Evolutionary conservation across 176 grass and related monocot species (phyloP), one percentile per base, ranked within the genome.

Genomic region (Aegilops speltoides): DNA sequence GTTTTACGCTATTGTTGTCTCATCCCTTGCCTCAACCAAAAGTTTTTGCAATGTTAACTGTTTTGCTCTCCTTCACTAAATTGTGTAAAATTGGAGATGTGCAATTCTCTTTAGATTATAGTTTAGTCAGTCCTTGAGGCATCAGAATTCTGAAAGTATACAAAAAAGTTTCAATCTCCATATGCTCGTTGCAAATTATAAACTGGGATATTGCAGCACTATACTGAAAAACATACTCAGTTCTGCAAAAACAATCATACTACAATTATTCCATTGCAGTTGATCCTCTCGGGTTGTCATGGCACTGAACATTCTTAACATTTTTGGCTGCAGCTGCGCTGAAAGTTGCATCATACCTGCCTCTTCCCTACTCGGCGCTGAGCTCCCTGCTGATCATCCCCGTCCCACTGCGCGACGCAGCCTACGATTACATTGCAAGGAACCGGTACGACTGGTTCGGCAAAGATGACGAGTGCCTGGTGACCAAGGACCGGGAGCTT

Each of bases 381-480:
- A 95, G 96, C 54, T 87, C 85, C 75, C 84, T 95, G 68, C 41
- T 95, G 78, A 84, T 98, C 43, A 38, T 98, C 50, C 91, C 96
- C 4, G 20, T 26, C 22, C 90, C 89, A 15, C 52, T 95, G 50
- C 87, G 91, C 16, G 96, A 98, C 82, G 86, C 86, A 64, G 69
- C 86, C 90, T 98, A 98, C 15, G 96, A 98, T 36, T 94, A 95
- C 43, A 65, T 95, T n/a, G 93, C 96, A 68, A 95, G 91, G 67
- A 91, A 91, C 12, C 88, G 93, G 1, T 98, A 95, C 41, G 65
- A 95, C 10, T 98, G 96, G 96, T 98, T 98, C 76, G 96, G 93
- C 23, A 94, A 94, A 75, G 93, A 90, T 34, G 91, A 94, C 20
- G 14, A 98, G 16, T 98, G 96, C 69, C 90, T 98, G 29, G 88